Evolutionary conservation across 441 rosid species (phyloP), one percentile per base, ranked within the genome.

Genomic region (Rhodomyrtus psidioides): DNA sequence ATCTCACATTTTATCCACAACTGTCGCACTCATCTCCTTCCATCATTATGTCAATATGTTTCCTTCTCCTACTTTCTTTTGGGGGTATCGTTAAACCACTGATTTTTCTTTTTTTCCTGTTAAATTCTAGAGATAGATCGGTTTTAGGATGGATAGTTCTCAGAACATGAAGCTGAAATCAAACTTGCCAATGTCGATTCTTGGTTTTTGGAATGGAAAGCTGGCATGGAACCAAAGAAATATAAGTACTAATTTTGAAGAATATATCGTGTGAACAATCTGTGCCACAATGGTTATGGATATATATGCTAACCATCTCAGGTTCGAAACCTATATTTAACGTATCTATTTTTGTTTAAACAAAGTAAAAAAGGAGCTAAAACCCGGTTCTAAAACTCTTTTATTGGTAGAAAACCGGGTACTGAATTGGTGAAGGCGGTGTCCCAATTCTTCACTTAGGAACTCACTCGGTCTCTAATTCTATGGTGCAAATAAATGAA

Each of bases 101-200:
- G 6, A 57, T 2, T n/a, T 58, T 26, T 0, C 27, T n/a, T 15
- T 7, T 51, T 34, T 34, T 34, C 34, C 4, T 34, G 34, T 12
- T 12, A 51, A 51, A 28, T 62, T 30, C 7, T 30, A 19, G 7
- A 12, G 23, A 17, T 9, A 34, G 46, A 65, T 9, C 0, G 0
- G 7, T 65, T 28, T 3, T 2, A 34, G 0, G 2, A 34, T 65
- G 49, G 1, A 3, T 65, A 34, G 0, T 26, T 65, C 4, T 12
- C 6, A 34, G 0, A 19, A 34, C 2, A 5, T 65, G 46, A 34
- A 9, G 26, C 6, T 10, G n/a, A 5, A 21, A 65, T 26, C 8
- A 34, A 9, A 34, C 46, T 0, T 10, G 4, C 5, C 49, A 34
- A 19, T 1, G 8, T 10, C 6, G 10, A 6, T 65, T 28, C 44